A percentile compares a stretch with the other conserved stretches of the same genome.
Evolutionary conservation across 2,329 filamentous ascomycete genomes (phyloP).

Genomic region (Cercospora brassicicola): DNA sequence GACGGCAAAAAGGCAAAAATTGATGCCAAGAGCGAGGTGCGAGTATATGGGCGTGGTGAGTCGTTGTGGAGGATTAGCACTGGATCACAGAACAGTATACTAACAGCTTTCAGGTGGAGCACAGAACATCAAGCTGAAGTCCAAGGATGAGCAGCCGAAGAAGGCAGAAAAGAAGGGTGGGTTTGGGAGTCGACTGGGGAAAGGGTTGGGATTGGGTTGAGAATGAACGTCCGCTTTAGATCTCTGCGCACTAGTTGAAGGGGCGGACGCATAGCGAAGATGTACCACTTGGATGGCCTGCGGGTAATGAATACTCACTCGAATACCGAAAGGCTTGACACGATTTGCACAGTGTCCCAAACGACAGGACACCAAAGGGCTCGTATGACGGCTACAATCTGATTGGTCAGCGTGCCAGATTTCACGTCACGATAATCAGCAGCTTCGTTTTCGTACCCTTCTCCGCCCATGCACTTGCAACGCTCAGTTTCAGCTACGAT

Average conservation of each 20-base stretch:
- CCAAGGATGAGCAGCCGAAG: constrained; percentile 42
- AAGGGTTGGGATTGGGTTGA: constrained; percentile 15
- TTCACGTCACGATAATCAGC: too few relatives aligned
- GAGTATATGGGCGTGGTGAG: constrained; percentile 58
- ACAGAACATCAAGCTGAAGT: constrained; percentile 56
- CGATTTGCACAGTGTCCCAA: not conserved
- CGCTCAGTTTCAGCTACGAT: too few relatives aligned
- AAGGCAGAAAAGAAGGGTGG: constrained; percentile 18
- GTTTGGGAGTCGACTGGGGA: constrained; percentile 19
- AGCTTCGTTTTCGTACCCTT: too few relatives aligned
- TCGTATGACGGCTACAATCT: too few relatives aligned
- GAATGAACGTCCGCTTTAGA: not conserved
- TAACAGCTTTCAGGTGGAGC: constrained; percentile 45
- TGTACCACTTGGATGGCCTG: not conserved
- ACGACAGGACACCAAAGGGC: not conserved
- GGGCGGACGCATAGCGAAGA: not conserved
- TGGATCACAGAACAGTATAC: constrained; percentile 23
- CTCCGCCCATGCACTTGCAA: too few relatives aligned
- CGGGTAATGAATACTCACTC: not conserved
- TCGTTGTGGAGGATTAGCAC: constrained; percentile 17
- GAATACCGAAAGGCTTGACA: not conserved
- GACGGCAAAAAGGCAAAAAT: constrained; percentile 46
- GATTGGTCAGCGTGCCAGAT: too few relatives aligned
- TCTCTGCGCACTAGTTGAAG: not conserved
- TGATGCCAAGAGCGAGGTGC: constrained; percentile 50